Conservation (phyloP, 805 yeast species). For the Priceomyces castillae region DNA sequence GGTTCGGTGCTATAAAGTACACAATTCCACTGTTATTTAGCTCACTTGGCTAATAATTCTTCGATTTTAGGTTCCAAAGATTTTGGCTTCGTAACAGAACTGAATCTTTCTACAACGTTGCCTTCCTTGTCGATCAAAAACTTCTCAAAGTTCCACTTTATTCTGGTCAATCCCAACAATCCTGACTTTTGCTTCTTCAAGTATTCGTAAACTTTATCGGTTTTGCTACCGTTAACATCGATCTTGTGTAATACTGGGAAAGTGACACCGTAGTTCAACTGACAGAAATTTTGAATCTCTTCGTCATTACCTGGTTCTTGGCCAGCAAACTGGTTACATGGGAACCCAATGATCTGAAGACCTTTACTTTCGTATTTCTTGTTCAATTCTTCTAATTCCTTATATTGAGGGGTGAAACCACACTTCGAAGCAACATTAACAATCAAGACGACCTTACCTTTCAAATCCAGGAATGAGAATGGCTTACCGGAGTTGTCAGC, state of each 20-base stretch:
- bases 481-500: constrained; percentile 38
- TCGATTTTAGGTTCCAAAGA: constrained; percentile 48
- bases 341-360: constrained; percentile 41
- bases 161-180: constrained; percentile 37
- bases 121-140: constrained; percentile 42
- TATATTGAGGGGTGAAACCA: constrained; percentile 44
- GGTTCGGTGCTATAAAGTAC: too few relatives aligned
- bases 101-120: constrained; percentile 47
- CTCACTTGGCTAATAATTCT: constrained; percentile 41
- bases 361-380: constrained; percentile 37
- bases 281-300: constrained; percentile 72
- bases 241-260: constrained; percentile 87
- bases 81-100: constrained; percentile 59
- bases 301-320: constrained; percentile 45
- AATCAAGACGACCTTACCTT: constrained; percentile 47
- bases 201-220: constrained; percentile 77
- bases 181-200: constrained; percentile 63
- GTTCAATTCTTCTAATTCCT: constrained; percentile 41
- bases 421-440: constrained; percentile 46
- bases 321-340: constrained; percentile 43
- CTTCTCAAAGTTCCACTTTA: constrained; percentile 48
- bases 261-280: constrained; percentile 80
- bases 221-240: constrained; percentile 82
- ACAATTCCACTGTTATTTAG: background rate
- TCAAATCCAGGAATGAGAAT: constrained; percentile 35